These are phyloP conservation scores for Tolypocladium guangdongense DNA, from an alignment of 2,329 filamentous ascomycete genomes.

Conservation along the genomic window DNA sequence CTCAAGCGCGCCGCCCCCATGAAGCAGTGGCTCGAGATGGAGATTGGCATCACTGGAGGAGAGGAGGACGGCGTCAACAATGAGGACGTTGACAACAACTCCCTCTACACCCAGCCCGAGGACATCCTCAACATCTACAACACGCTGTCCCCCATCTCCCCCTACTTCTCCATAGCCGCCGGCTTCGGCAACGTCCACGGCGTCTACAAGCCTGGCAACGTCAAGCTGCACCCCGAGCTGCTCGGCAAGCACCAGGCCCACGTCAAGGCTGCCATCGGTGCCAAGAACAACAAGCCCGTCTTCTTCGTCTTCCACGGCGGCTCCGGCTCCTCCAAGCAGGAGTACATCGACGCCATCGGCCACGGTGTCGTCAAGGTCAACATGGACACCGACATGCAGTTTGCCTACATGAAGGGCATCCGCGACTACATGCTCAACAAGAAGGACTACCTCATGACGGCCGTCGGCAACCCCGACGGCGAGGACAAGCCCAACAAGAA, in stretches of 20 bases:
- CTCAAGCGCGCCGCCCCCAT: conserved; percentile 88
- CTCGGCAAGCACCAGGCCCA: conserved; percentile 93
- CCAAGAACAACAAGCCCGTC: conserved; percentile 76
- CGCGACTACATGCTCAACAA: conserved; percentile 90
- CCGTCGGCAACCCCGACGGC: conserved; percentile 92
- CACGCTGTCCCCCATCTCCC: conserved; percentile 72
- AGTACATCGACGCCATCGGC: conserved; percentile 80
- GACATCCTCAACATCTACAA: conserved; percentile 90
- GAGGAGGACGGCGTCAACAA: conserved; percentile 99
- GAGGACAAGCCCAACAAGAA: conserved; percentile 99
- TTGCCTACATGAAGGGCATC: conserved; percentile 83
- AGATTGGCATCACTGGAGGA: conserved; percentile 77
- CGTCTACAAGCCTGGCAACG: conserved; percentile 97
- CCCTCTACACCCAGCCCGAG: conserved; percentile 95
- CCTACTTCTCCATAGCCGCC: conserved; percentile 96
- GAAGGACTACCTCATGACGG: conserved; percentile 81
- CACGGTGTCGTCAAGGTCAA: conserved; percentile 99
- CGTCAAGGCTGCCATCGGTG: conserved; percentile 68
- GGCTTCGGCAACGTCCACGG: conserved; percentile 99
- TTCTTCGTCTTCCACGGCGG: conserved; percentile 99
- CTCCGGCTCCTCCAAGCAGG: conserved; percentile 80
- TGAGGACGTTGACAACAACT: conserved; percentile 92
- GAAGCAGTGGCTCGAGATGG: conserved; percentile 99
- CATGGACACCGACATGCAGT: conserved; percentile 96
- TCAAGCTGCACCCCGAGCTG: conserved; percentile 91